Evolutionary conservation across 768 basidiomycete genomes (phyloP).

Genomic region (Mycena metata): DNA sequence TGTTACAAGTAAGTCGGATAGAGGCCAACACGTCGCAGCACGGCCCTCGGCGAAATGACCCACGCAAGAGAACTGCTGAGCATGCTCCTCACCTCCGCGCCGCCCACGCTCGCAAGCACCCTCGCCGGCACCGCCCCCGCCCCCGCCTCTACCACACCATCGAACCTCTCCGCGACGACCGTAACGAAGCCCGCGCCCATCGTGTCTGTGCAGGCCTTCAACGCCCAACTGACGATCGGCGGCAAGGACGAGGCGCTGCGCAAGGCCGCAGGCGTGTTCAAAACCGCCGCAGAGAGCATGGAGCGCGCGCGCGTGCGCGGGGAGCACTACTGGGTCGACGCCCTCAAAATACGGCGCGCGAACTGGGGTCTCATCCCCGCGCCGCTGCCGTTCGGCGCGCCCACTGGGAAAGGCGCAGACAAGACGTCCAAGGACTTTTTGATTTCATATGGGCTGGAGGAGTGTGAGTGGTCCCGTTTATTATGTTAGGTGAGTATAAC

Average conservation of each 20-base stretch:
- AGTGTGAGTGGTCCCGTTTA: constrained; percentile 67
- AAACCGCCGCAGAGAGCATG: constrained; percentile 75
- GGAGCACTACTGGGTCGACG: constrained; percentile 87
- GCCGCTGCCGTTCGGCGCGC: constrained; percentile 78
- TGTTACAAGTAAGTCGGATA: not conserved
- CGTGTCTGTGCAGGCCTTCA: constrained; percentile 76
- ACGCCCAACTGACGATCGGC: constrained; percentile 78
- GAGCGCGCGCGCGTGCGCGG: constrained; percentile 71
- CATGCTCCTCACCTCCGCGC: constrained; percentile 63
- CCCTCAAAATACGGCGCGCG: constrained; percentile 77
- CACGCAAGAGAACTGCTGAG: constrained; percentile 80
- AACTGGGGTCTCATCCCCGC: constrained; percentile 89
- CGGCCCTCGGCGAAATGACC: constrained; percentile 84
- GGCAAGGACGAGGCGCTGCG: constrained; percentile 86
- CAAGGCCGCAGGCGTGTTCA: constrained; percentile 80
- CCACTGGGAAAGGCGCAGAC: constrained; percentile 82
- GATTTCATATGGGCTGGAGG: constrained; percentile 84
- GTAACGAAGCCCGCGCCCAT: constrained; percentile 78
- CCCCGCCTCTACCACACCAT: constrained; percentile 6
- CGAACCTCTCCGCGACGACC: constrained; percentile 68
- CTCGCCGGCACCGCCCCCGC: constrained; percentile 31
- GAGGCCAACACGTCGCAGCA: constrained; percentile 53
- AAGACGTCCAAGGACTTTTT: constrained; percentile 86
- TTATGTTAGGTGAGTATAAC: not conserved
- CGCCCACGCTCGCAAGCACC: constrained; percentile 49